Conservation (phyloP, 768 basidiomycete species). For the Termitomyces sp. region DNA sequence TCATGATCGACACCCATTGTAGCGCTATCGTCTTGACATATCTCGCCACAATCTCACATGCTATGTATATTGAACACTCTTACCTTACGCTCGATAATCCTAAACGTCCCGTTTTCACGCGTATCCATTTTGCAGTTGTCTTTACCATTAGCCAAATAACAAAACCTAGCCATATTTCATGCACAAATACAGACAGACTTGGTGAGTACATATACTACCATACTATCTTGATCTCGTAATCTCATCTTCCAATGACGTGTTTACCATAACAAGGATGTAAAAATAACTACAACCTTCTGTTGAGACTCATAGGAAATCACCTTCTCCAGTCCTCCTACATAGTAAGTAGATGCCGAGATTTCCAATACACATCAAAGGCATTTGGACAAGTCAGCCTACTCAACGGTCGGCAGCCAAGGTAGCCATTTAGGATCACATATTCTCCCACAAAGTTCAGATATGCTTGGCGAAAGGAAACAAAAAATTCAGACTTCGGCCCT, state of each 20-base stretch:
- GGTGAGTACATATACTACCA: neutral
- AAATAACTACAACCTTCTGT: too few relatives aligned
- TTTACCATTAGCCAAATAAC: too few relatives aligned
- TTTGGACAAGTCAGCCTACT: slow-evolving; percentile 40
- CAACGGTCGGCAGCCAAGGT: slow-evolving; percentile 42
- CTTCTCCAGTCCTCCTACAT: slow-evolving; percentile 17
- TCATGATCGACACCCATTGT: slow-evolving; percentile 16
- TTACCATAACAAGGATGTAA: too few relatives aligned
- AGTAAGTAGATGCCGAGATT: slow-evolving; percentile 45
- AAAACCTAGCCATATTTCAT: neutral
- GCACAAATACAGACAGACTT: neutral
- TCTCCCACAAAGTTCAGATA: slow-evolving; percentile 22
- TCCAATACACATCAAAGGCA: slow-evolving; percentile 31
- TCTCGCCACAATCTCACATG: neutral
- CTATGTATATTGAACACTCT: slow-evolving; percentile 5
- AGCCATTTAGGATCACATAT: slow-evolving; percentile 38
- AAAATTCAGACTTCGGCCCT: slow-evolving; percentile 45
- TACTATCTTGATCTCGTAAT: too few relatives aligned
- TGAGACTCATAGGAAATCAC: too few relatives aligned
- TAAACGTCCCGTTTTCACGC: slow-evolving; percentile 5
- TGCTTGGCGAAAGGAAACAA: slow-evolving; percentile 25
- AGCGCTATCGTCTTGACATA: slow-evolving; percentile 13
- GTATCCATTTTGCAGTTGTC: neutral
- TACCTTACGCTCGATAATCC: slow-evolving; percentile 9
- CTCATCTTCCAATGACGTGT: neutral